Conservation (phyloP, 805 yeast species). For the Ogataea thermomethanolica region DNA sequence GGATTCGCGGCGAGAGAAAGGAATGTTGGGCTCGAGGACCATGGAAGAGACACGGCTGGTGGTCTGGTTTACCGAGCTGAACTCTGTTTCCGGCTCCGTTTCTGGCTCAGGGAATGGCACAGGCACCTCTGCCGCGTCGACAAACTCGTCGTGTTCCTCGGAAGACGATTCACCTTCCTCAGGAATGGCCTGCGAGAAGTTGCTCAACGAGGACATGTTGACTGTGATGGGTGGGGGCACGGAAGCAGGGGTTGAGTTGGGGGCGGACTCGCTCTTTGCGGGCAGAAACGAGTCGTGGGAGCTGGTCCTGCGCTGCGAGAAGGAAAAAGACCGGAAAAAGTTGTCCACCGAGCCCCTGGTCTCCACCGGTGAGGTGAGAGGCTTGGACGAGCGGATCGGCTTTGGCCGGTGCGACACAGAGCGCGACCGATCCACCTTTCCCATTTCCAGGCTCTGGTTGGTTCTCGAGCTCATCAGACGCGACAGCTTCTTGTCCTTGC, state of each 20-base stretch:
- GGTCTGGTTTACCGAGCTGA: slow-evolving; percentile 3
- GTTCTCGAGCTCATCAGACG: slow-evolving; percentile 24
- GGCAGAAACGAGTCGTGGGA: slow-evolving; percentile 12
- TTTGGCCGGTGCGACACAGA: slow-evolving; percentile 18
- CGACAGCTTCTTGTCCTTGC: slow-evolving; percentile 22
- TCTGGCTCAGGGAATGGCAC: slow-evolving; percentile 17
- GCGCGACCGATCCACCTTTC: slow-evolving; percentile 20
- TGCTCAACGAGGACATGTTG: not conserved
- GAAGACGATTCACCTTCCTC: slow-evolving; percentile 17
- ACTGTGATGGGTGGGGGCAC: not conserved
- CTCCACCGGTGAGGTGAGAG: slow-evolving; percentile 43
- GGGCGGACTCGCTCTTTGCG: slow-evolving; percentile 4
- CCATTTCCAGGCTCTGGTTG: slow-evolving; percentile 11
- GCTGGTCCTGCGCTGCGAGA: slow-evolving; percentile 25
- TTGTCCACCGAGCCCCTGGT: slow-evolving; percentile 33
- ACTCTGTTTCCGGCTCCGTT: not conserved
- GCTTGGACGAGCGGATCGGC: slow-evolving; percentile 45
- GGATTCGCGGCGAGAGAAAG: slow-evolving; percentile 14
- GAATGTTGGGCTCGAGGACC: slow-evolving; percentile 3
- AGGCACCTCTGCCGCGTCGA: slow-evolving; percentile 27
- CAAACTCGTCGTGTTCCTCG: slow-evolving; percentile 23
- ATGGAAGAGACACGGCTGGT: slow-evolving; percentile 16
- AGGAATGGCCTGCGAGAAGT: slow-evolving; percentile 13
- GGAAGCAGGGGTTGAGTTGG: slow-evolving; percentile 1
- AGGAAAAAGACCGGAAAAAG: slow-evolving; percentile 35